phyloP scores from a whole-genome alignment of 345 rosid species.

The Euphorbia pulcherrima region DNA sequence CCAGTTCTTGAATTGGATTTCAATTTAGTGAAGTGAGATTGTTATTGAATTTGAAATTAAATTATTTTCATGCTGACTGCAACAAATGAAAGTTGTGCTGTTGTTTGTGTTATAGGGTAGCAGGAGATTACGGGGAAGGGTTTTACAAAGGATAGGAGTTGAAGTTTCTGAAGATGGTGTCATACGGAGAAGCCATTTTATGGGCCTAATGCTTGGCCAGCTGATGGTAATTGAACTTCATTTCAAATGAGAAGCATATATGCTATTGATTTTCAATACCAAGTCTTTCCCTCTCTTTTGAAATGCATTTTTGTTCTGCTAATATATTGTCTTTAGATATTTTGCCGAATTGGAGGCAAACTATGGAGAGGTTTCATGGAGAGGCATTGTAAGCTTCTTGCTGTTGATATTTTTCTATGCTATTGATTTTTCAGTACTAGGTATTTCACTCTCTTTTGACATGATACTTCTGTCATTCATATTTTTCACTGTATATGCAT shows the following conservation, averaged over 20 bases:
- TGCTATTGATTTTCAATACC: neutral
- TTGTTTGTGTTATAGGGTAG: constrained; percentile 18
- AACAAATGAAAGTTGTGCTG: neutral
- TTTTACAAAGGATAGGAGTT: constrained; percentile 75
- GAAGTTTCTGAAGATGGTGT: constrained; percentile 67
- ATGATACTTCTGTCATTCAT: neutral
- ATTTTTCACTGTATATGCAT: neutral
- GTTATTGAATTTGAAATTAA: too few relatives aligned
- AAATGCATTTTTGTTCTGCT: neutral
- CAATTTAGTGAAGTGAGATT: too few relatives aligned
- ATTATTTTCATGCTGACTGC: too few relatives aligned
- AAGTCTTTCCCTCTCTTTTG: neutral
- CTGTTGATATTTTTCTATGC: neutral
- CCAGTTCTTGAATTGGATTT: too few relatives aligned
- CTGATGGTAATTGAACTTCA: constrained; percentile 36
- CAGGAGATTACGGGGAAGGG: constrained; percentile 92
- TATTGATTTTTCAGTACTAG: neutral
- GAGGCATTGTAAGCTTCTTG: constrained; percentile 58
- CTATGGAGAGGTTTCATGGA: constrained; percentile 71
- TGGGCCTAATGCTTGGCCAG: constrained; percentile 85
- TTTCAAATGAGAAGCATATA: neutral
- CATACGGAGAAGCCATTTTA: constrained; percentile 62
- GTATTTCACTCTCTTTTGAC: too few relatives aligned
- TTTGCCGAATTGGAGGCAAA: constrained; percentile 77
- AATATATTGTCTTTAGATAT: constrained; percentile 33